phyloP scores from a whole-genome alignment of 768 basidiomycete species.

The Pleurotus tuoliensis region DNA sequence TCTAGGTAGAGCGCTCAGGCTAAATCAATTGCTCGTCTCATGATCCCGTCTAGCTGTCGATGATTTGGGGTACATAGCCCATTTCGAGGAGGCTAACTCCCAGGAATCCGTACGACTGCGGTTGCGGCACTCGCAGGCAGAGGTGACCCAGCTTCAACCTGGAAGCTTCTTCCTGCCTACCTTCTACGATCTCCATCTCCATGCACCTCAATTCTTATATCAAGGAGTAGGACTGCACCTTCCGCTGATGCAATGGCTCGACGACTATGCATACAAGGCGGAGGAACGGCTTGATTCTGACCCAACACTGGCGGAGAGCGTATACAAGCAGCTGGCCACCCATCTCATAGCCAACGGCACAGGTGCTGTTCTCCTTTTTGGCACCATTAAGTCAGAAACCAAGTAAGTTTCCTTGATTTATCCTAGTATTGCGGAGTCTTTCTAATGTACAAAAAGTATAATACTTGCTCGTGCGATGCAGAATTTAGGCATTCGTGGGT shows the following conservation, averaged over 20 bases:
- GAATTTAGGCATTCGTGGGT: constrained; percentile 65
- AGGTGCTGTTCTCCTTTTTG: constrained; percentile 73
- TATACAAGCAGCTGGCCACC: constrained; percentile 64
- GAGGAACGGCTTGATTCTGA: constrained; percentile 72
- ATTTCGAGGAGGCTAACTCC: constrained; percentile 37
- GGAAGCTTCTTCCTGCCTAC: constrained; percentile 74
- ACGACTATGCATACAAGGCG: constrained; percentile 77
- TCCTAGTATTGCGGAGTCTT: neutral
- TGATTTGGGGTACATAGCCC: constrained; percentile 45
- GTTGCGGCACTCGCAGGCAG: constrained; percentile 11
- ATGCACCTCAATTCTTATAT: constrained; percentile 87
- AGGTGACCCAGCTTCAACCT: constrained; percentile 31
- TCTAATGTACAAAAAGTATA: constrained; percentile 39
- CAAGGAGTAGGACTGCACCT: constrained; percentile 85
- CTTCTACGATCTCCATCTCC: constrained; percentile 81
- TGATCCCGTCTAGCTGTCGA: constrained; percentile 22
- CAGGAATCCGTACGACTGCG: constrained; percentile 31
- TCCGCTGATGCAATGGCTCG: constrained; percentile 81
- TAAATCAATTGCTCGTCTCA: neutral
- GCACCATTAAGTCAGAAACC: constrained; percentile 77
- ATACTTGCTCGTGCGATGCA: constrained; percentile 78
- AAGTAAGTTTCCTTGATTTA: constrained; percentile 50
- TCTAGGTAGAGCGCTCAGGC: constrained; percentile 32
- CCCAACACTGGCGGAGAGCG: constrained; percentile 51
- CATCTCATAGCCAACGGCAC: constrained; percentile 75